Base-by-base conservation (phyloP, 345 rosid genomes). In the Cardamine chenopodiifolia region DNA sequence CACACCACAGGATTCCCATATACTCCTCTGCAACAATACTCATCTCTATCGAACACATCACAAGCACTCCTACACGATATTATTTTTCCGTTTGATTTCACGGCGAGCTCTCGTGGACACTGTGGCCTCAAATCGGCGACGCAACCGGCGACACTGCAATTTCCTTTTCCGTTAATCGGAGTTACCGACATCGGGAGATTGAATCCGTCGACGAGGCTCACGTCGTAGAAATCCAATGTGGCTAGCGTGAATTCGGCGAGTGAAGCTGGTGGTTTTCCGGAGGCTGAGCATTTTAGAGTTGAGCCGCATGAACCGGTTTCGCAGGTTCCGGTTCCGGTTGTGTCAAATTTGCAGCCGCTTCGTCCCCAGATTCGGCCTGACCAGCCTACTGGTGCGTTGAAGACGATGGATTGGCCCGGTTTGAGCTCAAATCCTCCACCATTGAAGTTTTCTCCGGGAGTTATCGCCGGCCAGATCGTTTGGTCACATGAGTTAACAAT, bases 201-300 rank as follows among this genome's bases (percentile, higher is more conserved):
- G 42, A 87, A 94, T 8, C 96, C 97, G n/a, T 94, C 97, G 0
- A 89, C 97, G 4, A 94, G 91, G 85, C 98, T 94, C 17, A 91
- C 97, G 39, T 94, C 98, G 73, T 94, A 94, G 75, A 71, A 91
- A 55, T 94, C 89, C 0, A 37, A 0, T 0, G 58, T 3, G 0
- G 91, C 75, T 13, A 94, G 75, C 7, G 98, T 91, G 68, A 94
- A 91, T 64, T 94, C 98, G 0, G 98, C 87, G 11, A 94, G 86
- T 6, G 98, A 80, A 12, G 88, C 93, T 0, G 98, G 98, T 40
- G 92, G 72, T 40, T 66, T 75, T 1, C 97, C 96, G 0, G 91
- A 84, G 53, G 66, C 88, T 25, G 66, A 37, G 57, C 97, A 94
- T 53, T 89, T 80, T 42, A 91, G 85, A 8, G 86, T 7, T 5